A percentile compares a stretch with the other conserved stretches of the same genome.
phyloP scores from a whole-genome alignment of 2,329 filamentous ascomycete genomes.

The Cladophialophora bantiana region DNA sequence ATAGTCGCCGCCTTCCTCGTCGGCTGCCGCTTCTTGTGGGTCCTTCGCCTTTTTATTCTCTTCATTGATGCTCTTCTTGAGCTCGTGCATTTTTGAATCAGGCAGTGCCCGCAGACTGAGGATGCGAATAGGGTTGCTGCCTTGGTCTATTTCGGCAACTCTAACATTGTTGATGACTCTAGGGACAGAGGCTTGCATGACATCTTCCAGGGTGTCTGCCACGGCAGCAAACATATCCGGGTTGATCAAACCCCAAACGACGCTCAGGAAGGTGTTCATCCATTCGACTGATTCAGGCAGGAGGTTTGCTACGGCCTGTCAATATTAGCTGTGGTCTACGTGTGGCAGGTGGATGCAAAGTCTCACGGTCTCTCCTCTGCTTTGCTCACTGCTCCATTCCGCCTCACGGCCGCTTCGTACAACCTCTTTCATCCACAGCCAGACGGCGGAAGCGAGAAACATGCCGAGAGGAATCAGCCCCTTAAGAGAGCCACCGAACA shows the following conservation, averaged over 20 bases:
- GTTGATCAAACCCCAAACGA: conserved; percentile 91
- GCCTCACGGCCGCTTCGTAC: conserved; percentile 79
- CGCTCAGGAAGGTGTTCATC: conserved; percentile 87
- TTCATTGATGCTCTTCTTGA: conserved; percentile 81
- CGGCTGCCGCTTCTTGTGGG: conserved; percentile 82
- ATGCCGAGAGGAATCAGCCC: conserved; percentile 76
- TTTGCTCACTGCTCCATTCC: conserved; percentile 88
- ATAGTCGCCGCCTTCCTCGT: conserved; percentile 88
- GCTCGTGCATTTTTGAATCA: conserved; percentile 77
- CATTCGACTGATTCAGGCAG: conserved; percentile 93
- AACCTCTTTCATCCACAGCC: conserved; percentile 87
- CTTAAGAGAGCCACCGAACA: conserved; percentile 78
- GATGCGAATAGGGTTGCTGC: conserved; percentile 86
- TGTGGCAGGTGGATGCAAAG: neutral
- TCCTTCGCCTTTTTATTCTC: conserved; percentile 83
- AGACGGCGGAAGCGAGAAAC: conserved; percentile 78
- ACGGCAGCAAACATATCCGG: conserved; percentile 93
- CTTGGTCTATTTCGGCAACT: conserved; percentile 93
- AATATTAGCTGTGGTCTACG: conserved; percentile 1
- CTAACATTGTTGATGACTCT: conserved; percentile 92
- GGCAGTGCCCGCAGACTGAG: conserved; percentile 86
- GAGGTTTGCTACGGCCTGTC: conserved; percentile 78
- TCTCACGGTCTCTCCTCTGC: conserved; percentile 75
- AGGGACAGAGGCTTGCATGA: conserved; percentile 95
- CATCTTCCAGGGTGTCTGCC: conserved; percentile 91